Base-by-base conservation (phyloP, 805 yeast species). In the Pichia membranifaciens region DNA sequence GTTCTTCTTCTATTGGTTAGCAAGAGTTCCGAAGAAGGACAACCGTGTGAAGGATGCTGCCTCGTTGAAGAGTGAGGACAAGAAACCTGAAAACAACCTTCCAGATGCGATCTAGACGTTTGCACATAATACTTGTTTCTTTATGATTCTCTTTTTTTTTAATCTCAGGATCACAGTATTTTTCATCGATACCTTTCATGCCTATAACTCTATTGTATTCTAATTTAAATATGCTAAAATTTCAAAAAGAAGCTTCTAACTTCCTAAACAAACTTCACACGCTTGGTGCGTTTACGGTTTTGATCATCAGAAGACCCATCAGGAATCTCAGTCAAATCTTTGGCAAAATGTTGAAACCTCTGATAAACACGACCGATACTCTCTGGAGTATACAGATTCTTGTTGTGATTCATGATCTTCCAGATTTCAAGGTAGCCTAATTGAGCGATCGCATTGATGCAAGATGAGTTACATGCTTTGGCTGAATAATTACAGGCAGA, bases 11-110 rank as follows among this genome's bases (percentile, higher is more conserved):
- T 75, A 75, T 59, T 75, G 85, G 83, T 59, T 78, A 23, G 78
- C 81, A 12, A 78, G 93, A 73, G 91, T 84, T 51, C 93, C 93
- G 47, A 83, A 83, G 74, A 76, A 74, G 53, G 48, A 62, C 31
- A 60, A 60, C 43, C 63, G 68, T 51, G 67, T 65, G 37, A 43
- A 63, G 40, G 59, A 57, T 42, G 51, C 56, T 34, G 48, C 59
- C 13, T 29, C 54, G 5, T 51, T 57, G 29, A 54, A 57, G 45
- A 54, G 59, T 22, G 42, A 31, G n/a, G 55, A 54, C 42, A 43
- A 45, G 13, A 35, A 36, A 5, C 56, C 58, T 5, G 47, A 25
- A 38, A 18, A 38, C 7, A 31, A 22, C 6, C 39, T 16, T 13
- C 34, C 46, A 13, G 37, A 36, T 3, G n/a, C 20, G 4, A 22